Base-by-base conservation (phyloP, 2,329 filamentous ascomycete species). In the Alternaria sp. region DNA sequence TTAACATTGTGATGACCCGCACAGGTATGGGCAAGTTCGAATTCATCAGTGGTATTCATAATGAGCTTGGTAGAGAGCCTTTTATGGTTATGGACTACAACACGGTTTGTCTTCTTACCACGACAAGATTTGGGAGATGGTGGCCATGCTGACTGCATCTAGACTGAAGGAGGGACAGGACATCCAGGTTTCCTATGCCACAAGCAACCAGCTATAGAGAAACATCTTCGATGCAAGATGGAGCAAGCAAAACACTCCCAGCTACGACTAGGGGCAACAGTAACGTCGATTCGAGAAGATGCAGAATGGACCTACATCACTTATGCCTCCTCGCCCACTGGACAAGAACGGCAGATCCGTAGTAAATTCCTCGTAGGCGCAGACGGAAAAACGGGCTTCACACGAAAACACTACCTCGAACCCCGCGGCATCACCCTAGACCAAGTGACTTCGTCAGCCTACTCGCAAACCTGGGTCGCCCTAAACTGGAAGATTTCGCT, bases 401-500 rank as follows among this genome's bases (percentile, higher is more conserved):
- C 24, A 8, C 41, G 42, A 11, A 55, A 55, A 34, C n/a, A 24
- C 3, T 57, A 51, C 26, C 54, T 57, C 22, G 54, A 57, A 22
- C 14, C 43, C 2, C 38, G 14, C n/a, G 54, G 44, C 12, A 51
- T 57, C 9, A 9, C 18, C 7, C n/a, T 54, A 12, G 39, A 54
- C 26, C 11, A 18, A 34, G n/a, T 12, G 8, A 14, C 4, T 5
- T 9, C 32, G 12, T 14, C 32, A 34, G 11, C 32, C 5, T 39
- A 39, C 38, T 18, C 24, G 11, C 26, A 36, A 26, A 26, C 22
- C 5, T 39, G 47, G 47, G 32, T 51, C 9, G 47, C 47, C 1
- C 18, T 36, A 2, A 51, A 51, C 24, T 51, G 30, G 32, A 36
- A 51, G 11, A 51, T 51, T 0, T 8, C 18, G 2, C 20, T 51